Conservation (phyloP, 768 basidiomycete genomes). For the Sporobolomyces phaffii region DNA sequence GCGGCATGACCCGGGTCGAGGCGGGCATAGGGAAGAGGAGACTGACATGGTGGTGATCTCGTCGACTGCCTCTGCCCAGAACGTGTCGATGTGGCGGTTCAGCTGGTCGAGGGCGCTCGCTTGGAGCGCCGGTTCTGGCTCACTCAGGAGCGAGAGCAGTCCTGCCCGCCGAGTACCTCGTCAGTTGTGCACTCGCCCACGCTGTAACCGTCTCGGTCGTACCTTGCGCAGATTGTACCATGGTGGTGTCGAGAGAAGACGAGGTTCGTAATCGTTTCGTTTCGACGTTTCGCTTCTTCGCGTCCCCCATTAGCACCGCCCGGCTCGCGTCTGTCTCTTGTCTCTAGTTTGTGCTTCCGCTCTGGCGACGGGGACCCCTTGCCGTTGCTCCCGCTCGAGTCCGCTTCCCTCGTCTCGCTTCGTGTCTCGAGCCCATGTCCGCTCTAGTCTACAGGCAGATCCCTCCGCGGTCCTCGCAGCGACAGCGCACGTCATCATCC, state of each 20-base stretch:
- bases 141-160: constrained; percentile 81
- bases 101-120: constrained; percentile 83
- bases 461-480: too few species aligned
- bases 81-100: constrained; percentile 76
- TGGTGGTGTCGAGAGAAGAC: not conserved
- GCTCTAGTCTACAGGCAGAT: too few species aligned
- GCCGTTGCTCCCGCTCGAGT: not conserved
- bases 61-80: constrained; percentile 99
- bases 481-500: too few species aligned
- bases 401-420: too few species aligned
- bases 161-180: not conserved
- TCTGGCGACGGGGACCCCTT: too few species aligned
- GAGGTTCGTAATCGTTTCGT: constrained; percentile 16
- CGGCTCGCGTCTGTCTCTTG: not conserved
- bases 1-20: not conserved
- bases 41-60: constrained; percentile 78
- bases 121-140: constrained; percentile 76
- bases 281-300: too few species aligned
- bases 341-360: too few species aligned
- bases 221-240: constrained; percentile 35
- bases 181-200: not conserved
- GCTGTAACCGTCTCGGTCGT: fast-evolving
- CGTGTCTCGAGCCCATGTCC: too few species aligned
- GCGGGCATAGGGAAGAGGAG: not conserved
- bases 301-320: too few species aligned